Conservation (phyloP, 208 protist genomes). For the Leishmania mexicana region DNA sequence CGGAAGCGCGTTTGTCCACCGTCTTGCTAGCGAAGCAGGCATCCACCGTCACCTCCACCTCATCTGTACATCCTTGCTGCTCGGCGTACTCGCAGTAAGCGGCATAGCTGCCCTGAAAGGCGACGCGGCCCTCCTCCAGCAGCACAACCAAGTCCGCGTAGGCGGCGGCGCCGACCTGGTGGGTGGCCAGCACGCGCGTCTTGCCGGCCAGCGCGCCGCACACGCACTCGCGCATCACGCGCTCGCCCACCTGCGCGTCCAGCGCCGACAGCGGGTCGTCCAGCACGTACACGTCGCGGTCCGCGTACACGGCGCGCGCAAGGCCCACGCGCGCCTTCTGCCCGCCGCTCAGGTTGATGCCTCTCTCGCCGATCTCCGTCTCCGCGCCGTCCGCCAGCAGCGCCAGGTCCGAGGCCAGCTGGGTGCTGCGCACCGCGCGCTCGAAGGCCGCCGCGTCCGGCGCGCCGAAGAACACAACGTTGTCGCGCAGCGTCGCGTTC, state of each 20-base stretch:
- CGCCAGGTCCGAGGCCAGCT: constrained; percentile 79
- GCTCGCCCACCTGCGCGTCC: constrained; percentile 81
- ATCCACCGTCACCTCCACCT: too few relatives aligned
- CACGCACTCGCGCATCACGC: constrained; percentile 58
- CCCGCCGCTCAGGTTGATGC: constrained; percentile 82
- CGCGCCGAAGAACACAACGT: constrained; percentile 88
- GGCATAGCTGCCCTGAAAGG: constrained; percentile 34
- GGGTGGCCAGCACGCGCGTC: constrained; percentile 93
- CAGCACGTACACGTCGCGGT: constrained; percentile 83
- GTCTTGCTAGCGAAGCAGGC: too few relatives aligned
- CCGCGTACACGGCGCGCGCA: constrained; percentile 80
- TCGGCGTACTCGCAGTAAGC: constrained; percentile 3
- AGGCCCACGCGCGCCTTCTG: constrained; percentile 81
- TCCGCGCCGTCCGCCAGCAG: constrained; percentile 81
- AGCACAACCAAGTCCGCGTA: constrained; percentile 83
- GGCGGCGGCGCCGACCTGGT: constrained; percentile 88
- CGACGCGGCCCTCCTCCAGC: constrained; percentile 55
- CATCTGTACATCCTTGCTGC: too few relatives aligned
- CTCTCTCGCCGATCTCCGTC: constrained; percentile 87
- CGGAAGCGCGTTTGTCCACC: too few relatives aligned
- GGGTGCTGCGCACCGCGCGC: constrained; percentile 56
- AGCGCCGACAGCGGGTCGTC: constrained; percentile 94
- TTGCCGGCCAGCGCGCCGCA: constrained; percentile 65
- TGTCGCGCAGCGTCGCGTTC: constrained; percentile 90
- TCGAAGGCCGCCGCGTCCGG: constrained; percentile 57